These are phyloP conservation scores for Trypethelium eluteriae DNA, from an alignment of 495 filamentous ascomycete species.

Conservation along the genomic window DNA sequence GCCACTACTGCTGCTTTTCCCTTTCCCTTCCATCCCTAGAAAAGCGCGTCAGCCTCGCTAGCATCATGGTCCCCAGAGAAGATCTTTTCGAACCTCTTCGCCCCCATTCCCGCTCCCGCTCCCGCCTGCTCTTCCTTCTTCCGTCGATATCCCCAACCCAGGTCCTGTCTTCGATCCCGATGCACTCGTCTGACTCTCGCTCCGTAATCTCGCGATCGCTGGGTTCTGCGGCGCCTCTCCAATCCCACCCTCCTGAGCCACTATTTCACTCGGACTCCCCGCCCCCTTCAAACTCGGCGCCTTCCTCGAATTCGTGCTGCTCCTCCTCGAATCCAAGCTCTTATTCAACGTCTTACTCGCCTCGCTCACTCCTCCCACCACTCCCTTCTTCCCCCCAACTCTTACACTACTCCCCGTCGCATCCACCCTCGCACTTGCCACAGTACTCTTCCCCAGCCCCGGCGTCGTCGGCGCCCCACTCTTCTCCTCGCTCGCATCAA, in stretches of 20 bases:
- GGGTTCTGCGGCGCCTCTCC: constrained; percentile 3
- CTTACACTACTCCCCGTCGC: constrained; percentile 67
- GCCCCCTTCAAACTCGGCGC: constrained; percentile 32
- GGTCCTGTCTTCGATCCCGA: neutral
- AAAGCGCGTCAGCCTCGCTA: constrained; percentile 8
- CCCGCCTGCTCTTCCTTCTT: neutral
- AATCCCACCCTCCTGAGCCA: neutral
- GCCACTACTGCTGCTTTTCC: neutral
- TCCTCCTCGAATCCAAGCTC: constrained; percentile 82
- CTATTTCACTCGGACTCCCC: constrained; percentile 15
- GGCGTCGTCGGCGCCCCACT: constrained; percentile 88
- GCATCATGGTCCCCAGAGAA: constrained; percentile 35
- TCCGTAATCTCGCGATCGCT: neutral
- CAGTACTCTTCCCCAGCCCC: constrained; percentile 79
- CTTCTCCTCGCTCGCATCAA: constrained; percentile 91
- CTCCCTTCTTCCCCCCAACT: constrained; percentile 42
- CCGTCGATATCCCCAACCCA: neutral
- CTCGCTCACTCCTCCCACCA: constrained; percentile 50
- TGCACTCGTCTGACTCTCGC: constrained; percentile 7
- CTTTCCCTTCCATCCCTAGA: constrained; percentile 4
- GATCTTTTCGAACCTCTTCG: constrained; percentile 38
- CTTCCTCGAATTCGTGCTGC: constrained; percentile 74
- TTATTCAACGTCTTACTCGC: constrained; percentile 71
- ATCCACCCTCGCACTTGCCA: constrained; percentile 80
- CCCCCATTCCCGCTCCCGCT: neutral